Percentiles rank a stretch among this genome's conserved stretches.
Conservation (phyloP, 2,329 filamentous ascomycete species). For the Periglandula ipomoeae region DNA sequence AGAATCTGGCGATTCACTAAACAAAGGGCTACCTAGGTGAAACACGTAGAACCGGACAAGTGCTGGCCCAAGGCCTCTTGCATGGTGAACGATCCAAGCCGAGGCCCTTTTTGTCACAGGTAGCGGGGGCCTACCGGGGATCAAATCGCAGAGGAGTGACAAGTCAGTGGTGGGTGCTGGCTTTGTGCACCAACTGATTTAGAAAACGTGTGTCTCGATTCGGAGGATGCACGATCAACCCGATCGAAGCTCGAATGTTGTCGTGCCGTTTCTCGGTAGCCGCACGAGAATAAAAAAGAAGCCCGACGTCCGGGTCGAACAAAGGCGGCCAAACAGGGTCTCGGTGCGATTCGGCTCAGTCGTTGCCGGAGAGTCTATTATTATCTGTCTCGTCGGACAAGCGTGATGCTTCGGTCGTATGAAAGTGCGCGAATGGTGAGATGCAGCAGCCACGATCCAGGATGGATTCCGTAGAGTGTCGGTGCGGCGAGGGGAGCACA, state of each 20-base stretch:
- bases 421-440: not conserved
- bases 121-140: constrained; percentile 3
- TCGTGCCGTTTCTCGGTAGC: too few relatives aligned
- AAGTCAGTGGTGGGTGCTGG: not conserved
- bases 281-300: too few relatives aligned
- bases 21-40: constrained; percentile 16
- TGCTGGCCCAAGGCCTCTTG: constrained; percentile 30
- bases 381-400: not conserved
- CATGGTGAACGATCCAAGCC: constrained; percentile 23
- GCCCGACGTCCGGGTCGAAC: too few relatives aligned
- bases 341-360: too few relatives aligned
- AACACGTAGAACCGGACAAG: constrained; percentile 23
- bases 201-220: not conserved
- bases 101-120: constrained; percentile 8
- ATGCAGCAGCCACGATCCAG: constrained; percentile 1
- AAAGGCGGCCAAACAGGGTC: too few relatives aligned
- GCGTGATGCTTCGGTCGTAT: not conserved
- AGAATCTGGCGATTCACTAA: not conserved
- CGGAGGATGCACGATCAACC: too few relatives aligned
- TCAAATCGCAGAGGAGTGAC: not conserved
- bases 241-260: too few relatives aligned
- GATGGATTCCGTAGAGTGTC: constrained; percentile 1
- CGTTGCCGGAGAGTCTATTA: too few relatives aligned
- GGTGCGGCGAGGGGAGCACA: constrained; percentile 4
- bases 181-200: not conserved